Percentiles rank a stretch among this genome's conserved stretches.
phyloP scores from a whole-genome alignment of 169 alveolate species.

The Plasmodium inui region DNA sequence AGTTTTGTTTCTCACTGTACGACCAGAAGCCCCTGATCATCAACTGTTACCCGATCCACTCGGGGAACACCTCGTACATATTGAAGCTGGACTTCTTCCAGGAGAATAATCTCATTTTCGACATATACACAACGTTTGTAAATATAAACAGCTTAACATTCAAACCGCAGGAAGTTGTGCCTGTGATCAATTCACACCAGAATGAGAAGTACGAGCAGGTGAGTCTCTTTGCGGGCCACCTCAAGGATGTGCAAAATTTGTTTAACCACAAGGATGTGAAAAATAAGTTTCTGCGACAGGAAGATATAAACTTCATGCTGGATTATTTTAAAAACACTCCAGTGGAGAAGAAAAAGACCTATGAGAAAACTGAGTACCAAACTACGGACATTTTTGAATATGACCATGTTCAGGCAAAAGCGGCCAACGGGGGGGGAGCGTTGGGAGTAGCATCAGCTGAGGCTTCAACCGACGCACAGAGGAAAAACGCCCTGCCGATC shows the following conservation, averaged over 20 bases:
- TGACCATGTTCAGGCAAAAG: conserved; percentile 6
- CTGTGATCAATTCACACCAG: not conserved
- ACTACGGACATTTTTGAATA: conserved; percentile 32
- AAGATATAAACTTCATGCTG: conserved; percentile 36
- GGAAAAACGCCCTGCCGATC: conserved; percentile 3
- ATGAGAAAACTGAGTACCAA: conserved; percentile 9
- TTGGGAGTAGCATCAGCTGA: not conserved
- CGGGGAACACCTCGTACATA: conserved; percentile 65
- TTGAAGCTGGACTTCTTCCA: conserved; percentile 59
- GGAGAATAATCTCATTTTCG: conserved; percentile 44
- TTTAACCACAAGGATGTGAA: conserved; percentile 66
- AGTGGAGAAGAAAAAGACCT: not conserved
- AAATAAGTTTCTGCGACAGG: conserved; percentile 5
- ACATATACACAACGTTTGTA: conserved; percentile 69
- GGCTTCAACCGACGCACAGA: not conserved
- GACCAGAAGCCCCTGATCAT: conserved; percentile 32
- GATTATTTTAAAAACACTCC: conserved; percentile 28
- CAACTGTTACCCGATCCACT: conserved; percentile 43
- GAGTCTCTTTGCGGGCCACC: conserved; percentile 4
- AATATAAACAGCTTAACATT: conserved; percentile 44
- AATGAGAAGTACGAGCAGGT: conserved; percentile 38
- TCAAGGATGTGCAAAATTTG: conserved; percentile 51
- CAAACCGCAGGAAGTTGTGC: conserved; percentile 51
- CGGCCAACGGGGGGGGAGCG: not conserved
- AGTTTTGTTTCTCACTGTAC: conserved; percentile 27